These are phyloP conservation scores for Hibiscus trionum DNA, from an alignment of 345 rosid species.

Conservation along the genomic window DNA sequence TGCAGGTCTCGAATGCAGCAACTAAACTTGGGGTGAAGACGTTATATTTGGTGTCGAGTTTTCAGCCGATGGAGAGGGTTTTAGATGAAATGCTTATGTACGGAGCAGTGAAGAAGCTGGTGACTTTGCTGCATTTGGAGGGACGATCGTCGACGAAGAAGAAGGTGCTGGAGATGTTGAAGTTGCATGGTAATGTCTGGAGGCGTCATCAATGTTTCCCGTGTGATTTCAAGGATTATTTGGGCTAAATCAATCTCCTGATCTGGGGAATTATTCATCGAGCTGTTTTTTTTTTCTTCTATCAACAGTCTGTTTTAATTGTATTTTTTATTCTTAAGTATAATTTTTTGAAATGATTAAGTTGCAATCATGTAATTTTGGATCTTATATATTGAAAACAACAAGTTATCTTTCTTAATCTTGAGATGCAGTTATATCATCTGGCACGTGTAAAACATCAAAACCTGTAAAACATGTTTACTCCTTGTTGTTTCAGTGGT, in stretches of 20 bases:
- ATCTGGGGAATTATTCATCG: no score
- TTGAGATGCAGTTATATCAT: no score
- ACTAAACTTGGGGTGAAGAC: background rate
- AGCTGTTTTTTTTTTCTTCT: background rate
- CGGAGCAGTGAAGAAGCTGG: background rate
- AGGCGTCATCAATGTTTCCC: background rate
- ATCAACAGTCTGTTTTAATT: background rate
- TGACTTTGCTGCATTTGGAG: constrained; percentile 1
- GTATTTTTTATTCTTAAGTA: background rate
- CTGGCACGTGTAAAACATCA: no score
- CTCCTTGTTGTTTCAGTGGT: no score
- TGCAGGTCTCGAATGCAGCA: background rate
- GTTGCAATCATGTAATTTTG: no score
- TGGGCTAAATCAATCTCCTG: background rate
- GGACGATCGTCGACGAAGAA: background rate
- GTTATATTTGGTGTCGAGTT: background rate
- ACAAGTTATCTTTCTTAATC: no score
- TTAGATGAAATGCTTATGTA: constrained; percentile 3
- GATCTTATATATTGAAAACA: no score
- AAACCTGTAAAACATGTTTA: no score
- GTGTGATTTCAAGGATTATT: background rate
- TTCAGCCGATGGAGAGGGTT: background rate
- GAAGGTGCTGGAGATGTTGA: background rate
- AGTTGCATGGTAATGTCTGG: background rate
- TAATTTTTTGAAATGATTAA: no score